Conservation (phyloP, 2,329 filamentous ascomycete species). For the Cladosporium sp. region DNA sequence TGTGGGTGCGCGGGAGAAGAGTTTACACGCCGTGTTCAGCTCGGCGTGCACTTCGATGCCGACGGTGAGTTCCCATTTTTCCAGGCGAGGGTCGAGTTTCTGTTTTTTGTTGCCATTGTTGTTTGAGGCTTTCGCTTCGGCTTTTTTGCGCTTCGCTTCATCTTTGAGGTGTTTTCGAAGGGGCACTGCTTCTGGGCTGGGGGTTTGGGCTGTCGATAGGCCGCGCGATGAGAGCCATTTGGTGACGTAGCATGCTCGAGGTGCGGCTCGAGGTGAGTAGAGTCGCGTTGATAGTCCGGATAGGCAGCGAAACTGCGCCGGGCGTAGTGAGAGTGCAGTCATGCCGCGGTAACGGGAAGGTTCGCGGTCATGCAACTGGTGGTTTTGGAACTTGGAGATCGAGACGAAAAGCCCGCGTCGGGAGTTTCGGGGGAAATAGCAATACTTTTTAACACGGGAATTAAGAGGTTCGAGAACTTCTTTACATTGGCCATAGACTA, state of each 20-base stretch:
- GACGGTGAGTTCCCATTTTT: slow-evolving; percentile 87
- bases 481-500: too few species aligned
- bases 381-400: too few species aligned
- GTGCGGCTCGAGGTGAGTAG: slow-evolving; percentile 2
- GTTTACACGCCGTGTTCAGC: slow-evolving; percentile 80
- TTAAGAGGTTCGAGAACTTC: too few species aligned
- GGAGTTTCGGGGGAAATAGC: too few species aligned
- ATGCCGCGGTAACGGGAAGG: background rate
- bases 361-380: background rate
- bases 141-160: slow-evolving; percentile 34
- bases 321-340: slow-evolving; percentile 1
- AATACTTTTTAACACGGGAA: too few species aligned
- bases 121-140: slow-evolving; percentile 17
- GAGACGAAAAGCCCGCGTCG: too few species aligned
- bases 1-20: slow-evolving; percentile 68
- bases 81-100: slow-evolving; percentile 24
- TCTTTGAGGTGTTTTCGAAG: slow-evolving; percentile 40
- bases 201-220: slow-evolving; percentile 18
- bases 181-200: slow-evolving; percentile 27
- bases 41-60: slow-evolving; percentile 98
- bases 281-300: background rate
- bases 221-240: slow-evolving; percentile 29
- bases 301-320: slow-evolving; percentile 7
- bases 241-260: slow-evolving; percentile 25
- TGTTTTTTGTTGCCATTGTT: slow-evolving; percentile 13